Conservation (phyloP, 208 protist species). For the Trichomonas tenax region DNA sequence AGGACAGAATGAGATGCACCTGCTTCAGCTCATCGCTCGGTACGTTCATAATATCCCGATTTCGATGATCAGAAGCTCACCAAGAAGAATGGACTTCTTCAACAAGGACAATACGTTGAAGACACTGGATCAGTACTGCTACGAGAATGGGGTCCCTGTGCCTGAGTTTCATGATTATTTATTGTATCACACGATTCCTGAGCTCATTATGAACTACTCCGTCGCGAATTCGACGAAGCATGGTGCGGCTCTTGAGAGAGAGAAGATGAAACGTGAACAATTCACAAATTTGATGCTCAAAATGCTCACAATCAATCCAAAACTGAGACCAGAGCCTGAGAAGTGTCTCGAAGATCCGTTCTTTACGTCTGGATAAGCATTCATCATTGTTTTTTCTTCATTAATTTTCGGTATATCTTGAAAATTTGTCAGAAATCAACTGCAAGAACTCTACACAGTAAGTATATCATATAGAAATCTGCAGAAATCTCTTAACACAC, state of each 20-base stretch:
- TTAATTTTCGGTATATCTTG: too few species aligned
- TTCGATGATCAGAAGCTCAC: not conserved
- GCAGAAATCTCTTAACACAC: too few species aligned
- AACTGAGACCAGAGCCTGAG: not conserved
- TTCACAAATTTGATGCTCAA: not conserved
- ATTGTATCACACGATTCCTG: not conserved
- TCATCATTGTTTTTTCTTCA: too few species aligned
- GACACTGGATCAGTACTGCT: not conserved
- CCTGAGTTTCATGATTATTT: not conserved
- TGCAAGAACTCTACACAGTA: too few species aligned
- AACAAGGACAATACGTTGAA: not conserved
- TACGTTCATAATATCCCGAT: not conserved
- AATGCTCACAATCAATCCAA: not conserved
- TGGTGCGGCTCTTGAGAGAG: not conserved
- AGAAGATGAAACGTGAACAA: not conserved
- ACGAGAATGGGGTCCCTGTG: not conserved
- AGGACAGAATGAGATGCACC: conserved; percentile 59
- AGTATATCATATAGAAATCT: too few species aligned
- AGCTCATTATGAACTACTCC: not conserved
- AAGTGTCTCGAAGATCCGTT: not conserved
- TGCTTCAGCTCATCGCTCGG: not conserved
- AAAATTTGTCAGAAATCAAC: too few species aligned
- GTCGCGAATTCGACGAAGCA: not conserved
- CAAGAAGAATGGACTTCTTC: not conserved
- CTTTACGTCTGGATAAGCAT: not conserved